Evolutionary conservation across 2,329 filamentous ascomycete genomes (phyloP), one percentile per base, ranked within the genome.

Genomic region (Lachnum nothofagi): DNA sequence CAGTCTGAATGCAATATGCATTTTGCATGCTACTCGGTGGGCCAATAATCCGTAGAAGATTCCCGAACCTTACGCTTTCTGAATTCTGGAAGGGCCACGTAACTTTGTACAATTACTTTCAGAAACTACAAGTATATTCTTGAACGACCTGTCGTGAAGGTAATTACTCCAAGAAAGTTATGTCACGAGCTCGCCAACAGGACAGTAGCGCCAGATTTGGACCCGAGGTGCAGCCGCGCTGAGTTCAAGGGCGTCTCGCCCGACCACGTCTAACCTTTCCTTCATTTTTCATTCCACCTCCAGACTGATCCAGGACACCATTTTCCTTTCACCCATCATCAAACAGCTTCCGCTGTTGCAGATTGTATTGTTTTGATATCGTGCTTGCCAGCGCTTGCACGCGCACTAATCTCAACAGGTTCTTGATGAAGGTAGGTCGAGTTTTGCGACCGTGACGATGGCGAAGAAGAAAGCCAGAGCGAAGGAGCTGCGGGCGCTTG

Each of bases 331-430:
- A n/a, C n/a, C 39, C 39, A 31, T 25, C 44, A 53, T 47, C 52
- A 49, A 44, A 48, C 54, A 58, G 40, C 33, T 19, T 27, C 45
- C 48, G 54, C 54, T 47, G 52, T 50, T 51, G 49, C 24, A 44
- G 23, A 34, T 23, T 45, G 22, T 16, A 39, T 39, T 48, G 37
- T 34, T 35, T 53, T 46, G 20, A 48, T 50, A 46, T 27, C 39
- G 52, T 56, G 49, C 31, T 45, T 49, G 50, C 42, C 39, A 52
- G 47, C 46, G 46, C 46, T 44, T 42, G 47, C 44, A 46, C 46
- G 44, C 41, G 38, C 47, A 60, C 55, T 60, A 58, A 62, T 40
- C 23, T 20, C 34, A 25, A 24, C 22, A 43, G 49, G 42, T 33
- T 14, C 31, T 43, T 35, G 24, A 49, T 51, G 46, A 45, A 54